These are phyloP conservation scores for Alternaria burnsii DNA, from an alignment of 2,329 filamentous ascomycete species.

Conservation along the genomic window DNA sequence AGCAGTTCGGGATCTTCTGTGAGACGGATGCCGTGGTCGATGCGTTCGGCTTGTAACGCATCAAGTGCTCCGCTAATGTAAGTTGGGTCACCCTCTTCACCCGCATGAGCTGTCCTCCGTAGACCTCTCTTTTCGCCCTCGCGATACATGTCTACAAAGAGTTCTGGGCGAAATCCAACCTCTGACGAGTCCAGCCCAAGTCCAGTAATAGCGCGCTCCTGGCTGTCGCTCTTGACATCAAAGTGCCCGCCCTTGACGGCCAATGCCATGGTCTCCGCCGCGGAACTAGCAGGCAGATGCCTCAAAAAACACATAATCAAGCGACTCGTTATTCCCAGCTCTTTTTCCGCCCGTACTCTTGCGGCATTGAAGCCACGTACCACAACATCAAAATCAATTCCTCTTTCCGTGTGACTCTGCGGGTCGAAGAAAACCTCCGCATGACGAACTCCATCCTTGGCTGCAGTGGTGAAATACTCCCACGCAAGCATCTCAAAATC, in stretches of 20 bases:
- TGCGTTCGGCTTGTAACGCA: slow-evolving; percentile 68
- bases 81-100: slow-evolving; percentile 74
- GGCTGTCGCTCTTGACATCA: slow-evolving; percentile 53
- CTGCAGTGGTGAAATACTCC: slow-evolving; percentile 73
- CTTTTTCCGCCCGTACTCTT: slow-evolving; percentile 65
- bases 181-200: slow-evolving; percentile 74
- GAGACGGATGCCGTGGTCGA: slow-evolving; percentile 78
- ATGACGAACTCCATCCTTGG: slow-evolving; percentile 71
- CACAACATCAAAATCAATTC: slow-evolving; percentile 69
- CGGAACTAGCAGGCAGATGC: slow-evolving; percentile 69
- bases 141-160: slow-evolving; percentile 70
- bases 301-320: slow-evolving; percentile 77
- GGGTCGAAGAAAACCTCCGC: slow-evolving; percentile 85
- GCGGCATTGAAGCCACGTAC: slow-evolving; percentile 70
- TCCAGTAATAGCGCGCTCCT: slow-evolving; percentile 64
- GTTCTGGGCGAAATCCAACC: slow-evolving; percentile 54
- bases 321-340: slow-evolving; percentile 71
- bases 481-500: slow-evolving; percentile 79
- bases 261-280: slow-evolving; percentile 51
- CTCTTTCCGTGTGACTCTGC: slow-evolving; percentile 73
- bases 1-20: slow-evolving; percentile 68
- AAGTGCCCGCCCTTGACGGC: slow-evolving; percentile 55
- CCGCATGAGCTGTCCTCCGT: slow-evolving; percentile 75
- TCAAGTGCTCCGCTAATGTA: slow-evolving; percentile 73
- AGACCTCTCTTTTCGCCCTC: slow-evolving; percentile 63